Evolutionary conservation across 1,284 basidiomycete genomes (phyloP), one percentile per base, ranked within the genome.

Genomic region (Microbotryomycetes sp.): DNA sequence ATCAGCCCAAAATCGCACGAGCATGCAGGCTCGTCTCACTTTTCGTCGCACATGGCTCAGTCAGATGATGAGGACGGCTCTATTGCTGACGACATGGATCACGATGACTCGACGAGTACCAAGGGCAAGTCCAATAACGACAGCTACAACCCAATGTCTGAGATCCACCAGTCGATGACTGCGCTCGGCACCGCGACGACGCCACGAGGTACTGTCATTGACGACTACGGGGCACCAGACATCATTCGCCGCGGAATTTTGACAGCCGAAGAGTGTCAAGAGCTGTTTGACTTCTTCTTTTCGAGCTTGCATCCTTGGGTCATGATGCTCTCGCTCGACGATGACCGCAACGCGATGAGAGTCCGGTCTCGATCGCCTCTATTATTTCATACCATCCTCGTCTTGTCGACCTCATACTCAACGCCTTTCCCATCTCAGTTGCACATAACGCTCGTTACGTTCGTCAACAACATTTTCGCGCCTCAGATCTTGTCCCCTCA

Each of bases 201-300:
- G 24, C 48, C 24, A 21, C 59, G 46, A 45, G 50, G 30, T 30
- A 45, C 35, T 45, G 51, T 54, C 28, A 41, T 48, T 31, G 56
- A 57, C 21, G 67, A 69, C 29, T 67, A 65, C 7, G 67, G 67
- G 4, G 60, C 62, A 27, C 67, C 65, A 2, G 67, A 69, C 47
- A 61, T 62, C 4, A 26, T 69, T 27, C 29, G 54, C 11, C 46
- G 67, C 3, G 62, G 62, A 3, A 53, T 64, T 1, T 45, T 69
- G 30, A 60, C 57, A n/a, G 46, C 54, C n/a, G 49, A 59, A 3
- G 67, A 69, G 45, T 66, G 64, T 26, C 66, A 68, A 46, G 64
- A 66, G 47, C 46, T 68, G n/a, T 68, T 68, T 31, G 66, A 68
- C 21, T 68, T 68, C 57, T 67, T 64, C 67, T 69, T 69, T 54